Evolutionary conservation across 306 rosid genomes (phyloP), one percentile per base, ranked within the genome.

Genomic region (Oxytropis ochrocephala): DNA sequence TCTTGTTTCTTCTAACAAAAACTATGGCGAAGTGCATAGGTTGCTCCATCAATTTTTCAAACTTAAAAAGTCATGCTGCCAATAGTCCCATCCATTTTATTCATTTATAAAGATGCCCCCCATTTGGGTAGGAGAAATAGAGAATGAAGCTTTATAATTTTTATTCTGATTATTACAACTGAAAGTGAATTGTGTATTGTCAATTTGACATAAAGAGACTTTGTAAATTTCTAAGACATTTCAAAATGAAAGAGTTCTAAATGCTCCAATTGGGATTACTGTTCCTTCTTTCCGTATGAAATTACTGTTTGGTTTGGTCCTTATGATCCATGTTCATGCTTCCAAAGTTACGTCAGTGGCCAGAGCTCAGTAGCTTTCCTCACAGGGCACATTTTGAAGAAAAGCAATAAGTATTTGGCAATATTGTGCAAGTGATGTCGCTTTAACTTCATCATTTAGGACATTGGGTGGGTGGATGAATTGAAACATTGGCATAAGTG

Each of bases 41-140:
- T 77, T 79, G 82, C 77, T 91, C 81, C 85, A 83, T 88, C 97
- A 87, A 67, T 94, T 94, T 84, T 91, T 85, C 75, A 88, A 85
- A 75, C 73, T 76, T 18, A 85, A 88, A 84, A 85, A 70, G 8
- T 77, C 62, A 61, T 67, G 70, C 42, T 72, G 48, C 67, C 56
- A 74, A 62, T 73, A 81, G 61, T 39, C 79, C 56, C 76, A 8
- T 51, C 36, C 43, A 27, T 50, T 59, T 67, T 43, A 54, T 53
- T 69, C 43, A 43, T 68, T 38, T 58, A 14, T 62, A 61, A 52
- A 27, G 49, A 8, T 5, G 10, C 38, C 14, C 5, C 35, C 16
- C n/a, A n/a, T n/a, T 24, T 24, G 29, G 29, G 1, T 24, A 24
- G 29, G 29, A 24, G 29, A 24, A 24, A 24, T 24, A 24, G 29